Evolutionary conservation across 2,329 filamentous ascomycete species (phyloP), one percentile per base, ranked within the genome.

Genomic region (Alternaria alternata): DNA sequence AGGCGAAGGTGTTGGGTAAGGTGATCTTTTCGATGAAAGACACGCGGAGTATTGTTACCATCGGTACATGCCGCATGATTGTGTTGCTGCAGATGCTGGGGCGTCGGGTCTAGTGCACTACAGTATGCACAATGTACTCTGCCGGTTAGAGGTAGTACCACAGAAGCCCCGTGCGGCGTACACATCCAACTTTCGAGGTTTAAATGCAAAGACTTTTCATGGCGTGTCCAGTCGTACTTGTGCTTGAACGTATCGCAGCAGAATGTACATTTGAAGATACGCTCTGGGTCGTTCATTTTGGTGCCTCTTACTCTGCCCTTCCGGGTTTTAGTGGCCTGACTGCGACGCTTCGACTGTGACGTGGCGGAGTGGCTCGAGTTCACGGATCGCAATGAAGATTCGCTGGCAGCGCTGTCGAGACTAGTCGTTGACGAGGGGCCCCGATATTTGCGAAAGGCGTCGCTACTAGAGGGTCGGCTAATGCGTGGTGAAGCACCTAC

Each of bases 31-130:
- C 85, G 80, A 63, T 84, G 86, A 70, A 87, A 87, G 0, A 84
- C 86, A 28, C 86, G 84, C 65, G 91, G 88, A 52, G 84, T 81
- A 3, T 83, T 64, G 3, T 81, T 82, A 67, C 88, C 85, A 68
- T 91, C 88, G 56, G 87, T 86, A 72, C 91, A 93, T 20, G 86
- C 79, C 36, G 78, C 77, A 69, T 85, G 86, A 64, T 87, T 86
- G 75, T 88, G 86, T 14, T 76, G 79, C 66, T 87, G 85, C 24
- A 87, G 70, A 72, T 88, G 86, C 18, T 84, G 81, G 26, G 78
- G 73, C 7, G 81, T 80, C 1, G 86, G 86, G 54, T 87, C 81
- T n/a, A 78, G 72, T 16, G 77, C 77, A 58, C 80, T 81, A 74
- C 86, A 88, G 67, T 87, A 88, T 4, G 83, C 84, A 69, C 86